phyloP scores from a whole-genome alignment of 169 alveolate genomes.

The Cryptosporidium viatorum region DNA sequence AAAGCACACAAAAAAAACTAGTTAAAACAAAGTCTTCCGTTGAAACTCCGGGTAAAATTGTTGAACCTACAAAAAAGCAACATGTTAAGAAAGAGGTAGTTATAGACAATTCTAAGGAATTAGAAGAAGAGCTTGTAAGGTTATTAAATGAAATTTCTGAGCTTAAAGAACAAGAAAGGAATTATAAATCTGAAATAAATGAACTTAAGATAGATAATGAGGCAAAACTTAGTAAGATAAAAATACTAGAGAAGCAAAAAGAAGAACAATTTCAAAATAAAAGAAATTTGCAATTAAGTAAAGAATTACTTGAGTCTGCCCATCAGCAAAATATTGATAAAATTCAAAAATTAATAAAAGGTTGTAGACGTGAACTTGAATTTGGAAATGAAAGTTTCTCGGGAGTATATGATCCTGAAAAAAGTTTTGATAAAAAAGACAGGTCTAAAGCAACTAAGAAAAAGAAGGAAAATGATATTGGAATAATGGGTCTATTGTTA shows the following conservation, averaged over 20 bases:
- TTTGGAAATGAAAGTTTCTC: background rate
- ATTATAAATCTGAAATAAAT: background rate
- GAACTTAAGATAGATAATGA: conserved; percentile 33
- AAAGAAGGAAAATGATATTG: conserved; percentile 31
- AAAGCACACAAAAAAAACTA: conserved; percentile 2
- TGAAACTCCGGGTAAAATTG: conserved; percentile 8
- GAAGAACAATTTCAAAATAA: conserved; percentile 46
- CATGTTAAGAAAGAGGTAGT: background rate
- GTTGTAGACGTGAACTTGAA: conserved; percentile 14
- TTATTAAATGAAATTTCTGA: conserved; percentile 4
- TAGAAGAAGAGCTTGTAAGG: conserved; percentile 21
- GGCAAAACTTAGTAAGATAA: background rate
- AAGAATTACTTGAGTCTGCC: conserved; percentile 26
- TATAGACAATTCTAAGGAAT: conserved; percentile 3
- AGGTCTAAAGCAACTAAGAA: background rate
- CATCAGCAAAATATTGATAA: conserved; percentile 66
- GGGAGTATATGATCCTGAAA: background rate
- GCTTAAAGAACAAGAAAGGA: conserved; percentile 13
- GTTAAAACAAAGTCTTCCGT: conserved; percentile 3
- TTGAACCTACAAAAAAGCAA: conserved; percentile 1
- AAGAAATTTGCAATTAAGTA: conserved; percentile 27
- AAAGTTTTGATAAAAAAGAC: background rate
- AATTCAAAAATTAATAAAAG: conserved; percentile 35
- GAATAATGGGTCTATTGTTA: conserved; percentile 30
- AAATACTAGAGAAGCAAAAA: conserved; percentile 39